These are phyloP conservation scores for Taphrina deformans DNA, from an alignment of 1,139 yeast species.

Conservation along the genomic window DNA sequence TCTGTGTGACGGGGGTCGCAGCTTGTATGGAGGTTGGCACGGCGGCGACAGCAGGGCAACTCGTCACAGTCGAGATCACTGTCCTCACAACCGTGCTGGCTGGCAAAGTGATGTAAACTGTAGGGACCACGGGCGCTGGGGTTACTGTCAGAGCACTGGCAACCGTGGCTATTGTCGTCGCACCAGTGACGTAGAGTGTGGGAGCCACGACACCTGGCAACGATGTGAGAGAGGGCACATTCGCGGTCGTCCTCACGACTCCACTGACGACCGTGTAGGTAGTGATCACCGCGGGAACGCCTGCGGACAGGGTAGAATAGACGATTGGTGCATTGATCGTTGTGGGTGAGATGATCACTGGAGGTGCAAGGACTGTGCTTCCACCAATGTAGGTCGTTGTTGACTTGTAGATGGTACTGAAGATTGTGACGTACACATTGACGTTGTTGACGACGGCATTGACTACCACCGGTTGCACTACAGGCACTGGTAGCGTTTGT, in stretches of 20 bases:
- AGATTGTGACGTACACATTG: constrained; percentile 4
- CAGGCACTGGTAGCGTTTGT: background rate
- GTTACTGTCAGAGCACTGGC: background rate
- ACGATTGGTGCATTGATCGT: constrained; percentile 9
- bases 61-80: background rate
- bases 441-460: background rate
- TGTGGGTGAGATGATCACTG: background rate
- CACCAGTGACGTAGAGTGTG: background rate
- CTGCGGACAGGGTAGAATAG: background rate
- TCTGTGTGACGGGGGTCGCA: too few species aligned
- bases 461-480: background rate
- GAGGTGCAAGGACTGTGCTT: constrained; percentile 1
- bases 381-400: constrained; percentile 4
- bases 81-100: background rate
- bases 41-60: background rate
- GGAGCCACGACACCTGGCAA: constrained; percentile 3
- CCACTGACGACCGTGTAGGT: constrained; percentile 3
- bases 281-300: background rate
- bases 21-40: too few species aligned
- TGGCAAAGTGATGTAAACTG: background rate
- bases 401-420: background rate
- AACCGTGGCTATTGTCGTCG: background rate
- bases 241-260: background rate
- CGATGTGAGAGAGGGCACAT: constrained; percentile 1
- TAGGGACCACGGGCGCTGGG: background rate